phyloP scores from a whole-genome alignment of 73 alveolate genomes.

The Symbiodinium pilosum region DNA sequence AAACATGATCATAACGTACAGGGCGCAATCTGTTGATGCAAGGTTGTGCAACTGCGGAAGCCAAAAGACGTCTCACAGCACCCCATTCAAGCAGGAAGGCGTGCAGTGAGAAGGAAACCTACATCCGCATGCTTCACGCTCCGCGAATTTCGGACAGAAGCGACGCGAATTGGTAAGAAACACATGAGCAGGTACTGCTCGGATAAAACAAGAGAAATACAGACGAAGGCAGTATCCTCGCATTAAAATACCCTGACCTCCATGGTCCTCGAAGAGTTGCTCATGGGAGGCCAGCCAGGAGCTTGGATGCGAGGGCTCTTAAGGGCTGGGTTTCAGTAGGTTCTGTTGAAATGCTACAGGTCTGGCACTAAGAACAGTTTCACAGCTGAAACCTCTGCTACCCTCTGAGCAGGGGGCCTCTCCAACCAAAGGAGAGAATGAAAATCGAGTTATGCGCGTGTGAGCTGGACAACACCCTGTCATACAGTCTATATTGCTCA shows the following conservation, averaged over 20 bases:
- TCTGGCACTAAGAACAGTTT: too few species aligned
- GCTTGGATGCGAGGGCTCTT: background rate
- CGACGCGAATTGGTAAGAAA: background rate
- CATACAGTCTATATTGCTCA: too few species aligned
- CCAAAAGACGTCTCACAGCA: background rate
- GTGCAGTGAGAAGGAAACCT: background rate
- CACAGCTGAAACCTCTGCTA: too few species aligned
- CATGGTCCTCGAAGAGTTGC: background rate
- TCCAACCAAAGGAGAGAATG: too few species aligned
- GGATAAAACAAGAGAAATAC: background rate
- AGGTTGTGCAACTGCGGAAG: background rate
- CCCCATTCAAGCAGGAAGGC: background rate
- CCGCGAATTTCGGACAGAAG: too few species aligned
- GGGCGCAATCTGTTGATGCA: too few species aligned
- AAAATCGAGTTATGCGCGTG: too few species aligned
- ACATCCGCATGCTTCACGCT: background rate
- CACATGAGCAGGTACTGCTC: background rate
- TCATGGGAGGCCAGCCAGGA: background rate
- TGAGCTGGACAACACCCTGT: too few species aligned
- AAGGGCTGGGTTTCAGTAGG: too few species aligned
- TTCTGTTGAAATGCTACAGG: too few species aligned
- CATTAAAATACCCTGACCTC: background rate
- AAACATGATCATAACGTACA: too few species aligned
- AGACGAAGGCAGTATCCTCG: background rate
- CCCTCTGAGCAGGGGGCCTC: too few species aligned